A percentile compares a stretch with the other conserved stretches of the same genome.
Conservation (phyloP, 176 grass and related monocot genomes). For the Bolboschoenus planiculmis region DNA sequence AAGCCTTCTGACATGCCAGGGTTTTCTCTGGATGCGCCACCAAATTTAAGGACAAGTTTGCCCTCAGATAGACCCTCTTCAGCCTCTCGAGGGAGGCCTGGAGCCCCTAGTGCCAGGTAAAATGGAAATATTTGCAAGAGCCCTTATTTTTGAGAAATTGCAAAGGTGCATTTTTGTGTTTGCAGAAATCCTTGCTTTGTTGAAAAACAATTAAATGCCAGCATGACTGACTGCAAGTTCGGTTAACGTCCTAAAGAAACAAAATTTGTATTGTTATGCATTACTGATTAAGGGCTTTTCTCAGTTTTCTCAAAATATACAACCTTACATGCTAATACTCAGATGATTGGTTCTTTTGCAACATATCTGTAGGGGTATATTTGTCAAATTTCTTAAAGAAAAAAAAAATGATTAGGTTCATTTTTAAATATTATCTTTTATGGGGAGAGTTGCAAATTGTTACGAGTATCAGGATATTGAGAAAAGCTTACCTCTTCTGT, state of each 20-base stretch:
- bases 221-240: background rate
- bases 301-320: background rate
- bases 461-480: background rate
- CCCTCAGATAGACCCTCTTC: slow-evolving; percentile 74
- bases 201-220: background rate
- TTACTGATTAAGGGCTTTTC: background rate
- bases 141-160: background rate
- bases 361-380: background rate
- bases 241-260: background rate
- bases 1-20: slow-evolving; percentile 86
- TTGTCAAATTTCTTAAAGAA: background rate
- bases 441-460: background rate
- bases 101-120: slow-evolving; percentile 56
- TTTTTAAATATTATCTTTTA: background rate
- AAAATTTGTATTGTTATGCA: background rate
- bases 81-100: slow-evolving; percentile 78
- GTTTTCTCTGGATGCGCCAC: slow-evolving; percentile 66
- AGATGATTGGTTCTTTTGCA: background rate
- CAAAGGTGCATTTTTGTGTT: background rate
- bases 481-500: background rate
- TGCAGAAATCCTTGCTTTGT: background rate
- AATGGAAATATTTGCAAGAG: background rate
- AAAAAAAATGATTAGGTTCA: background rate
- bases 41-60: slow-evolving; percentile 76
- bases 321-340: background rate